These are phyloP conservation scores for Globisporangium heterothallicum DNA, from an alignment of 352 stramenopile species.

Conservation along the genomic window DNA sequence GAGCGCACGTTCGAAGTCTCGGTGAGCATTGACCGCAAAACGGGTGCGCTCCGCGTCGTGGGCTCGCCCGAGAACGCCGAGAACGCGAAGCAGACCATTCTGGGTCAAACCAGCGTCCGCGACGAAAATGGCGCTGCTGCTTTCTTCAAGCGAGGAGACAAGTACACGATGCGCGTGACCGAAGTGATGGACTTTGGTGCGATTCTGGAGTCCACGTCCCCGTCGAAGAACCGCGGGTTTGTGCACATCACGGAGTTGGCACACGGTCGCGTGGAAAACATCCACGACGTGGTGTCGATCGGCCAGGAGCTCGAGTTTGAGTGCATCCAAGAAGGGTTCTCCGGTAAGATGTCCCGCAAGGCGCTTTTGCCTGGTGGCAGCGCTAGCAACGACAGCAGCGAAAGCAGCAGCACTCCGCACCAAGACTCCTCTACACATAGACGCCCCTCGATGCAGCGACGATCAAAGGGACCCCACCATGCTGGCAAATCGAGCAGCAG, in stretches of 20 bases:
- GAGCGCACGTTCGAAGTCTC: slow-evolving; percentile 55
- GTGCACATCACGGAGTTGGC: slow-evolving; percentile 94
- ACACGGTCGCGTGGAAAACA: slow-evolving; percentile 54
- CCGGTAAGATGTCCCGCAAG: slow-evolving; percentile 82
- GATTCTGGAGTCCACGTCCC: slow-evolving; percentile 74
- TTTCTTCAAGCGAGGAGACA: slow-evolving; percentile 85
- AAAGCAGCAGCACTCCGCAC: neutral
- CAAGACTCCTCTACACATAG: slow-evolving; percentile 15
- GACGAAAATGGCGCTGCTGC: slow-evolving; percentile 16
- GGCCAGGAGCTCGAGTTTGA: slow-evolving; percentile 76
- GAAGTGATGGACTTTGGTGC: slow-evolving; percentile 95
- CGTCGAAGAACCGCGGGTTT: slow-evolving; percentile 84
- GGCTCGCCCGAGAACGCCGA: slow-evolving; percentile 65
- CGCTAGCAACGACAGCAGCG: neutral
- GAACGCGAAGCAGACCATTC: slow-evolving; percentile 70
- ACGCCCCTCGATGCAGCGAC: slow-evolving; percentile 24
- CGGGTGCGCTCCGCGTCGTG: slow-evolving; percentile 87
- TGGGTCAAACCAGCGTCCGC: slow-evolving; percentile 33
- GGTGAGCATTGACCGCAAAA: slow-evolving; percentile 76
- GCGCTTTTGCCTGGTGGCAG: slow-evolving; percentile 18
- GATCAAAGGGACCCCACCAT: slow-evolving; percentile 11
- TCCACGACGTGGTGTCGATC: slow-evolving; percentile 49
- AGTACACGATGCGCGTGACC: slow-evolving; percentile 90
- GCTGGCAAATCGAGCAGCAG: slow-evolving; percentile 4
- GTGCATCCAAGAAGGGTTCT: slow-evolving; percentile 71